These are phyloP conservation scores for Alternaria sp. DNA, from an alignment of 2,329 filamentous ascomycete genomes.

Conservation along the genomic window DNA sequence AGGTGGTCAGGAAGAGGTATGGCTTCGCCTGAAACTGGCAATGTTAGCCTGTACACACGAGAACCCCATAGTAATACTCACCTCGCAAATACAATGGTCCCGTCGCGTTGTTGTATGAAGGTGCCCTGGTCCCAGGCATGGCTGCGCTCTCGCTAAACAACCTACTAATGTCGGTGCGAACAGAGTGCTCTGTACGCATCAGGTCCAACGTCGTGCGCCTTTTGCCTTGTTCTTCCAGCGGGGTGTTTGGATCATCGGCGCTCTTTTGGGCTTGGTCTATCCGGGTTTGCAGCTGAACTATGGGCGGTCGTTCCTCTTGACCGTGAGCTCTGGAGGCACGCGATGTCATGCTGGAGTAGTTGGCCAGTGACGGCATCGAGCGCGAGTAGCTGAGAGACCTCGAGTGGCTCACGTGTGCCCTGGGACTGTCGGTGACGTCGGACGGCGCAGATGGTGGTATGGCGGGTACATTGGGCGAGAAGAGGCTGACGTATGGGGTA, in stretches of 20 bases:
- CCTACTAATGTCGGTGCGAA: slow-evolving; percentile 52
- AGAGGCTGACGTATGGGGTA: slow-evolving; percentile 33
- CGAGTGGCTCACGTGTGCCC: slow-evolving; percentile 16
- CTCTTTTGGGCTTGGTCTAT: slow-evolving; percentile 56
- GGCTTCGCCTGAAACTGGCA: slow-evolving; percentile 43
- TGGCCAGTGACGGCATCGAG: slow-evolving; percentile 36
- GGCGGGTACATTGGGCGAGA: slow-evolving; percentile 32
- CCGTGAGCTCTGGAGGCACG: slow-evolving; percentile 37
- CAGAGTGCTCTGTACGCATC: slow-evolving; percentile 46
- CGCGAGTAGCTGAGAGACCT: slow-evolving; percentile 34
- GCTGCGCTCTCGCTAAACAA: slow-evolving; percentile 52
- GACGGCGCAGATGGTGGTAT: slow-evolving; percentile 20
- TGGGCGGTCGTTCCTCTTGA: slow-evolving; percentile 35
- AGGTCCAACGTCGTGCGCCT: slow-evolving; percentile 35
- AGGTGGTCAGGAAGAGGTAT: slow-evolving; percentile 59
- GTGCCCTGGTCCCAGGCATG: slow-evolving; percentile 48
- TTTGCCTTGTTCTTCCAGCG: slow-evolving; percentile 39
- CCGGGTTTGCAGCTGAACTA: slow-evolving; percentile 38
- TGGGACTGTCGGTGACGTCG: slow-evolving; percentile 7
- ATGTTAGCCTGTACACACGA: slow-evolving; percentile 18
- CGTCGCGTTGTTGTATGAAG: slow-evolving; percentile 51
- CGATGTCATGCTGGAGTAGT: slow-evolving; percentile 31
- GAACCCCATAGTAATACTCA: slow-evolving; percentile 7
- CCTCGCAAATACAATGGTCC: slow-evolving; percentile 44
- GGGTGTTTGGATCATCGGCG: slow-evolving; percentile 55